Base-by-base conservation (phyloP, 495 filamentous ascomycete species). In the Alectoria sarmentosa region DNA sequence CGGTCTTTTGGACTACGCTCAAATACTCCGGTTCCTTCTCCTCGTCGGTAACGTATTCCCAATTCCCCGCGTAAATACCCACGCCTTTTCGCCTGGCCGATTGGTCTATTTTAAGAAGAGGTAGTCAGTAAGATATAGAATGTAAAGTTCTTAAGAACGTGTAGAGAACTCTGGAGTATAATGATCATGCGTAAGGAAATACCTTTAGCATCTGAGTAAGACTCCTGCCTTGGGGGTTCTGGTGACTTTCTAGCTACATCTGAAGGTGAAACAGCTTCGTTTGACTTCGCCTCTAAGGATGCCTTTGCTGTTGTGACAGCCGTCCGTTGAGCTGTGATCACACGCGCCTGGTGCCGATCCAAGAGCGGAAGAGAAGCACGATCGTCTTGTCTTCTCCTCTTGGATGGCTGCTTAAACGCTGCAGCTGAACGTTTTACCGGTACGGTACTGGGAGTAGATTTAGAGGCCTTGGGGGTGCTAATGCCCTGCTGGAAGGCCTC, bases 41-140 rank as follows among this genome's bases (percentile, higher is more conserved):
- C 17, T 55, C 52, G 30, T 55, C 52, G 52, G 52, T 21, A 9
- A 13, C 52, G 17, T 55, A 55, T n/a, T 55, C 52, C 52, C 52
- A 55, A 7, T 55, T 55, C 15, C 52, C 52, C 1, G 28, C 52
- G 19, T 55, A 55, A 21, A 55, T 2, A 34, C 52, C 52, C 1
- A 55, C 52, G 52, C 52, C 52, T 34, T 55, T 55, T 34, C 52
- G 52, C 30, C 30, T 55, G 15, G 52, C 21, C 0, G 15, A 17
- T 17, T 34, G 52, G 2, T 34, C 52, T 55, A 13, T 21, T 34
- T 28, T 1, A 55, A 0, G 4, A 55, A 11, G 4, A 34, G 0
- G 0, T 21, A 6, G 2, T 55, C n/a, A 55, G 52, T 7, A n/a
- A 21, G n/a, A n/a, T n/a, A n/a, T n/a, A n/a, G n/a, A n/a, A n/a